Base-by-base conservation (phyloP, 768 basidiomycete species). In the Lentinula aciculospora region DNA sequence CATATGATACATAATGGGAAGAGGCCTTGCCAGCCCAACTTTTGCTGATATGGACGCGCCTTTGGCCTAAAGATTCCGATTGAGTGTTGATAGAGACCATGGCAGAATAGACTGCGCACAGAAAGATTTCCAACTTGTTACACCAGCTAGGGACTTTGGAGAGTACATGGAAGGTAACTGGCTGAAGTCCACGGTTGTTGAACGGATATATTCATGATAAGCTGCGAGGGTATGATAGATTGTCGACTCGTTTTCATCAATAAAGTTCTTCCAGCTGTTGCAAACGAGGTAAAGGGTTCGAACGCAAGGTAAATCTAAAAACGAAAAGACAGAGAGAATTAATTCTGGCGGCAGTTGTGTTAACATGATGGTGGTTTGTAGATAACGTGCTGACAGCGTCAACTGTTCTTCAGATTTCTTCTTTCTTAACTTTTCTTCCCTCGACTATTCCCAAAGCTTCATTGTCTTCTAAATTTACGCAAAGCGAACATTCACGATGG, bases 161-260 rank as follows among this genome's bases (percentile, higher is more conserved):
- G 74, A 73, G 56, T 72, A 75, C 0, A 65, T 58, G 3, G 40
- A 60, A 25, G 63, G 62, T 7, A 72, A 68, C 31, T 77, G 67
- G 17, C 70, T 63, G 25, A 77, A 60, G 15, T 68, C 31, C 10
- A 62, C 60, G 2, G 63, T 56, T 0, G 60, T 62, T 4, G 70
- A 68, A 29, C 66, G 59, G 19, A 77, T 66, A 65, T 80, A 84
- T 25, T 71, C 72, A 61, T 86, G 83, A 13, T 79, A 63, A 48
- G 75, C 59, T 0, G 87, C 83, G 5, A 81, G 83, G 23, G 79
- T 72, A 60, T 76, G 83, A 65, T 83, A 89, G n/a, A 91, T 73
- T 1, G 72, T 63, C 2, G 66, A 66, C 63, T 81, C 74, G 63
- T 91, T 79, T 13, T 59, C 59, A 7, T 67, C 44, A 37, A 86